These are phyloP conservation scores for Dalbergia oliveri DNA, from an alignment of 306 rosid species.

Conservation along the genomic window DNA sequence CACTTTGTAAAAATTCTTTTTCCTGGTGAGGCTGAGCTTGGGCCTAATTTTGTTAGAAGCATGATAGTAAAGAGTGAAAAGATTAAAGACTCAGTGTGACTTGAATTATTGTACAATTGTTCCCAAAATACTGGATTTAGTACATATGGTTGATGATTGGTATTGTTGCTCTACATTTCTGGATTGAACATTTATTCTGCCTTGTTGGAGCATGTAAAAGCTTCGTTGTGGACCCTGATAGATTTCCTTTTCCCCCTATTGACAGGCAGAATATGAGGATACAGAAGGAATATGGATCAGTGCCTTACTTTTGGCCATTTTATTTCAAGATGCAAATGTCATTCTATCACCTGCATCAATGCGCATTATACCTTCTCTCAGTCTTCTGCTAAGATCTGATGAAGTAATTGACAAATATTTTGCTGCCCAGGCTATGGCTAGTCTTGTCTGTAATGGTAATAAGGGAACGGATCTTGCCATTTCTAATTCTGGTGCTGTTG, in stretches of 20 bases:
- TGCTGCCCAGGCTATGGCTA: constrained; percentile 96
- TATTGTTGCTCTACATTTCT: constrained; percentile 20
- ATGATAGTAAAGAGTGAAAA: constrained; percentile 37
- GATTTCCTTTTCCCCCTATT: constrained; percentile 26
- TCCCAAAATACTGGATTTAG: constrained; percentile 19
- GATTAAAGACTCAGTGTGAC: constrained; percentile 28
- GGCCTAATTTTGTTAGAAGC: constrained; percentile 33
- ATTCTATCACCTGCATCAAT: constrained; percentile 70
- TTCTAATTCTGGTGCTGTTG: constrained; percentile 92
- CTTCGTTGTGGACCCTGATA: constrained; percentile 51
- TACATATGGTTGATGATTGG: constrained; percentile 34
- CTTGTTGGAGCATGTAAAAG: constrained; percentile 30
- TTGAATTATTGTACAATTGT: background rate
- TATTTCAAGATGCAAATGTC: constrained; percentile 82
- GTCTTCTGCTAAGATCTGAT: constrained; percentile 83
- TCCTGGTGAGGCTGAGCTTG: constrained; percentile 1
- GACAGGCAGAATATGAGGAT: constrained; percentile 90
- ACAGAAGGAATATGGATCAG: constrained; percentile 91
- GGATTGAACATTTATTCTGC: constrained; percentile 29
- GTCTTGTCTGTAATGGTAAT: constrained; percentile 83
- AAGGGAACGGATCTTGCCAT: constrained; percentile 85
- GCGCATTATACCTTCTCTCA: constrained; percentile 80
- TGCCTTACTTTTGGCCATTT: constrained; percentile 82
- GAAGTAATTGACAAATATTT: constrained; percentile 84
- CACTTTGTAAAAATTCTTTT: background rate